Evolutionary conservation across 2,329 filamentous ascomycete genomes (phyloP), one percentile per base, ranked within the genome.

Genomic region (Botrytis pseudocinerea): DNA sequence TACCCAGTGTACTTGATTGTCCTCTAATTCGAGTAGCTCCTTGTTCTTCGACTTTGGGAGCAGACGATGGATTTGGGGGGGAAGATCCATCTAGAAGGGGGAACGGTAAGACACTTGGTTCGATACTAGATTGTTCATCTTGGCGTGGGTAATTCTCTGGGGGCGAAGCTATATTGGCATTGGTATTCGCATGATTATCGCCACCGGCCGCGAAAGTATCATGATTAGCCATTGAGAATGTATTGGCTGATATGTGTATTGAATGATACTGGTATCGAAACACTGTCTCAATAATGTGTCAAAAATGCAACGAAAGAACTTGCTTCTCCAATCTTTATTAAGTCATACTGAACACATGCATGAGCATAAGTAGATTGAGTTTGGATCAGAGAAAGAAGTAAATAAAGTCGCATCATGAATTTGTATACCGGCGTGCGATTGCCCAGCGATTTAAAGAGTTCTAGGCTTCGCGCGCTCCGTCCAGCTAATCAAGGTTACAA

Each of bases 1-100:
- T 79, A 32, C 70, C 75, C 73, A 74, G 54, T 46, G 78, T 66
- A 25, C 76, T 76, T n/a, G 78, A 80, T 12, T 71, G 66, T 28
- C 64, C 18, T 35, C 64, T 48, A 22, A 18, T 66, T 74, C 20
- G 77, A 77, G 4, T 74, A 68, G 8, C 25, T 38, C 12, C 72
- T 71, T 57, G 75, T 70, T 25, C 38, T 73, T 73, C 76, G 74
- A 44, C 18, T 46, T 59, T 35, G 54, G 59, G 72, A 14, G 61
- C 32, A 35, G 64, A 40, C 25, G 40, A 22, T 35, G 60, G 54
- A 35, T 57, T 59, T 73, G 63, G 42, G 6, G 70, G 73, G 14
- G 60, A 61, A 12, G 70, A 51, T 18, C 51, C 69, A 16, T 42
- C 63, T 9, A 75, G 48, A 32, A 72, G 57, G n/a, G 76, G 75